Evolutionary conservation across 148 eudicot species (phyloP), one percentile per base, ranked within the genome.

Genomic region (Heliosperma pusillum): DNA sequence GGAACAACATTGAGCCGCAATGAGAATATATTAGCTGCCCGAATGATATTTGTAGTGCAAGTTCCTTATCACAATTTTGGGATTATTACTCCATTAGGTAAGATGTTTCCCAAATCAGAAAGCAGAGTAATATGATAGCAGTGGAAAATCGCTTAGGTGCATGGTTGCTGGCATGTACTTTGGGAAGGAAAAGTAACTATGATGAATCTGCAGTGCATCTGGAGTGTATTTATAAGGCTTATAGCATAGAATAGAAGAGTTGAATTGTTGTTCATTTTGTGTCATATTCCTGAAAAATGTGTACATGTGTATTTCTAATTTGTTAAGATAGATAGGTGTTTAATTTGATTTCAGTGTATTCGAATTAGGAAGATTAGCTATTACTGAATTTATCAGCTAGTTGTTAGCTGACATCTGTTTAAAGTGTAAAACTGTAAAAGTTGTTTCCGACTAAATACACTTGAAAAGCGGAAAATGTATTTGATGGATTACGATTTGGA

Each of bases 1-100:
- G 40, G 29, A 24, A 29, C 74, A 29, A 10, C 17, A 58, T 6
- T 66, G 33, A 33, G 29, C 63, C 36, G 70, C 20, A 21, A 62
- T 36, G 61, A 30, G 26, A 74, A 74, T 17, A 26, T 45, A 42
- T 50, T 59, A 10, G 69, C 27, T 68, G 27, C 72, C 15, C 17
- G 7, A 36, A 24, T 3, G 10, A 15, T 56, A 59, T 60, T 53
- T 56, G 25, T 8, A 25, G 50, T 30, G 40, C 53, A 13, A 27
- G 9, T 53, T 71, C 55, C 58, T 66, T 0, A 12, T 11, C 42
- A 3, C 47, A 22, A 16, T 36, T 30, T 26, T 60, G 8, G 17
- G 36, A n/a, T 50, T 13, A 50, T 50, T 50, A 50, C 55, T 50
- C 55, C 17, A 4, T 50, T 50, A 10, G 55, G 55, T 47, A 30